Percentiles rank a stretch among this genome's conserved stretches.
These are phyloP conservation scores for Dioszegia hungarica DNA, from an alignment of 768 basidiomycete genomes.

Conservation along the genomic window DNA sequence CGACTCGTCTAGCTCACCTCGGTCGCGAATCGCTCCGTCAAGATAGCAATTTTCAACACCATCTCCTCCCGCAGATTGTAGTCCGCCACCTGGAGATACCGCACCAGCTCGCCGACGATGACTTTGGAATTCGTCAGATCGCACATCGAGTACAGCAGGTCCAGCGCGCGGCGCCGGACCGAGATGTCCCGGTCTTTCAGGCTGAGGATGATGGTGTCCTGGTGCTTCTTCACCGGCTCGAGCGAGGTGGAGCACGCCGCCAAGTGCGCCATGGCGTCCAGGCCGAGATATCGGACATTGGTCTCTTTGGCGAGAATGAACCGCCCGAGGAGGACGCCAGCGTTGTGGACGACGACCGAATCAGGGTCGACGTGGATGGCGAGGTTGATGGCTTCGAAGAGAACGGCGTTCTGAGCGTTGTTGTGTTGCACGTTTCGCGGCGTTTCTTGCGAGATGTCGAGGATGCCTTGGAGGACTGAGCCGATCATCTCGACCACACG, in stretches of 20 bases:
- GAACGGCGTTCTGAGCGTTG: constrained; percentile 95
- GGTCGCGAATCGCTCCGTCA: constrained; percentile 97
- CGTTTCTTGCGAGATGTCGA: constrained; percentile 80
- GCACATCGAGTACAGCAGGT: constrained; percentile 98
- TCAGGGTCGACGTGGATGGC: constrained; percentile 93
- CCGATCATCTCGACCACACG: constrained; percentile 71
- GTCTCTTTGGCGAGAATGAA: constrained; percentile 99
- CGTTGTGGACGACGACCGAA: constrained; percentile 78
- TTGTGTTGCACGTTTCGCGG: constrained; percentile 88
- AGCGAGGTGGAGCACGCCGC: constrained; percentile 89
- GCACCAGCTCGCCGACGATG: constrained; percentile 89
- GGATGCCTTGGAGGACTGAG: constrained; percentile 78
- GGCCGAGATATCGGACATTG: constrained; percentile 92
- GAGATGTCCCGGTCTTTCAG: constrained; percentile 96
- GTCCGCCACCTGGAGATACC: constrained; percentile 92
- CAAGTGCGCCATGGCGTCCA: constrained; percentile 97
- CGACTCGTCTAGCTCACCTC: constrained; percentile 49
- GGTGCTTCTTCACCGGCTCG: constrained; percentile 88
- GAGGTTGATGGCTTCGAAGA: constrained; percentile 94
- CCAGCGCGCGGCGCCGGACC: constrained; percentile 85
- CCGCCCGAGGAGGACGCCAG: constrained; percentile 83
- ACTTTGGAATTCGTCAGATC: constrained; percentile 93
- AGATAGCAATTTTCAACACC: constrained; percentile 96
- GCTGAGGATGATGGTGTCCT: constrained; percentile 87
- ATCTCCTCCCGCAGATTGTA: constrained; percentile 95